Conservation (phyloP, 1,284 basidiomycete genomes). For the Schizophyllum commune region DNA sequence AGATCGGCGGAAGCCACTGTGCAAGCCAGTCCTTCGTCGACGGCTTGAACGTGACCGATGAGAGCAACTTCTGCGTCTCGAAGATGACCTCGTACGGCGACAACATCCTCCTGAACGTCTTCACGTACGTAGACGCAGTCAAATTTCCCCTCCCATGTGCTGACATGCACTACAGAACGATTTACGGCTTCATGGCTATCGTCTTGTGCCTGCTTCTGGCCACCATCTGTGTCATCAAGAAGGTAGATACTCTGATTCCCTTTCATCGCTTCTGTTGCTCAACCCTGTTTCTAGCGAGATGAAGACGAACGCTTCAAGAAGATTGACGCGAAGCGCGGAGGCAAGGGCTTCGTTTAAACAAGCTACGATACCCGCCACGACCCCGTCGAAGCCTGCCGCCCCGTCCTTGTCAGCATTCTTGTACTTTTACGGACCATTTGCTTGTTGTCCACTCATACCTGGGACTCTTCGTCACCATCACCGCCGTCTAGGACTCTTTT, state of each 20-base stretch:
- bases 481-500: no score
- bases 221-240: conserved; percentile 78
- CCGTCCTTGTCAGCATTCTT: no score
- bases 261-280: conserved; percentile 1
- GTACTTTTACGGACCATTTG: not conserved
- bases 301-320: conserved; percentile 77
- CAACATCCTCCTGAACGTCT: conserved; percentile 66
- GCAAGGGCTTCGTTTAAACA: conserved; percentile 71
- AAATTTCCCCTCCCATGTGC: not conserved
- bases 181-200: conserved; percentile 82
- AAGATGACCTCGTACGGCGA: conserved; percentile 62
- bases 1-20: conserved; percentile 58
- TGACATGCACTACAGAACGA: conserved; percentile 11
- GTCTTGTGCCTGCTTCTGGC: conserved; percentile 67
- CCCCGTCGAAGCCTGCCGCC: not conserved
- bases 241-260: conserved; percentile 33
- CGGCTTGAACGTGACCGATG: conserved; percentile 30
- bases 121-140: conserved; percentile 51
- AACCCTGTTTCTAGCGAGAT: conserved; percentile 42
- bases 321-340: conserved; percentile 82
- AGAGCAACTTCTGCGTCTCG: conserved; percentile 57
- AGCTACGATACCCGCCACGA: not conserved
- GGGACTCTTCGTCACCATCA: not conserved
- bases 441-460: not conserved
- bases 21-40: conserved; percentile 41